Base-by-base conservation (phyloP, 192 early-diverging fungal species). In the Mortierella claussenii region DNA sequence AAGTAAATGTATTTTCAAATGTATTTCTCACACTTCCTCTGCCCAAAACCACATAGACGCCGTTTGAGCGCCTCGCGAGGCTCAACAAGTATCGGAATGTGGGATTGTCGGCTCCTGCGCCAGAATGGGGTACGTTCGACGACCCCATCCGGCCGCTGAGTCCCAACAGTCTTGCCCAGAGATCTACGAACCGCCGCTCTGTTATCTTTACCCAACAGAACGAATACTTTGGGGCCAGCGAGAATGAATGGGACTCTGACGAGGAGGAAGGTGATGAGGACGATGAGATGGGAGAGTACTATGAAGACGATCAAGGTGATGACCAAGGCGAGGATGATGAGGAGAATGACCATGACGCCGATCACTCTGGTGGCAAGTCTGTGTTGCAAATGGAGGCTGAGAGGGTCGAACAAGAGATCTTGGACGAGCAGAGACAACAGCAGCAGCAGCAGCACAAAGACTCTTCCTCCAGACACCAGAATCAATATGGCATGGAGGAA, bases 11-110 rank as follows among this genome's bases (percentile, higher is more conserved):
- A n/a, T n/a, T n/a, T n/a, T n/a, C n/a, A n/a, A n/a, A n/a, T n/a
- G n/a, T n/a, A n/a, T n/a, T n/a, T n/a, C n/a, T n/a, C n/a, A n/a
- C n/a, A n/a, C n/a, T n/a, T n/a, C n/a, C n/a, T n/a, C n/a, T n/a
- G n/a, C n/a, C n/a, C n/a, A n/a, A n/a, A n/a, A n/a, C n/a, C 7
- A 40, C 13, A 13, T 28, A 89, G 86, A 94, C 92, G 3, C 93
- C 93, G 0, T 90, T 81, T 69, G 93, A 95, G 65, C 85, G 91
- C 30, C 61, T 95, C 37, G 93, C 92, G 12, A 83, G 93, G 36
- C 69, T 95, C 27, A 93, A 95, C 69, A 90, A 91, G 63, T 82
- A 85, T 55, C 70, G 85, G 31, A 94, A 94, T 80, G 87, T 94
- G 4, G 82, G 88, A 21, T 56, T 76, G 15, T 76, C 73, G 0